These are phyloP conservation scores for Platanthera guangdongensis DNA, from an alignment of 106 monocot genomes.

Conservation along the genomic window DNA sequence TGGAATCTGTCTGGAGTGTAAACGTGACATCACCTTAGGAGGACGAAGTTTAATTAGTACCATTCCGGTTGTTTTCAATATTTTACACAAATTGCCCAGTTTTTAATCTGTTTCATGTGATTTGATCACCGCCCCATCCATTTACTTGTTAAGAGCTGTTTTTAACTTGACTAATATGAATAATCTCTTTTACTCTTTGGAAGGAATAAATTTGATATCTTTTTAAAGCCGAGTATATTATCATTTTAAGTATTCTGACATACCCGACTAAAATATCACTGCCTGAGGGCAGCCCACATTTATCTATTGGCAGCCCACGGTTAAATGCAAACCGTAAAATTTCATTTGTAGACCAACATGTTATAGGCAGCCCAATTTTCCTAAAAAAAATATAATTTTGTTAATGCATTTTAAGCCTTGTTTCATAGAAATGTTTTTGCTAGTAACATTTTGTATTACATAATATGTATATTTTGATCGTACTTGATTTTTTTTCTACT, in stretches of 20 bases:
- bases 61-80: not conserved
- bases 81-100: not conserved
- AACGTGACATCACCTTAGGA: not conserved
- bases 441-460: too few relatives aligned
- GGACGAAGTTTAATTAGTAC: not conserved
- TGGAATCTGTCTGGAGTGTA: too few relatives aligned
- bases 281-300: too few relatives aligned
- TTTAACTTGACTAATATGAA: not conserved
- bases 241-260: not conserved
- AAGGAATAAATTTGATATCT: not conserved
- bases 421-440: too few relatives aligned
- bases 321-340: too few relatives aligned
- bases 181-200: not conserved
- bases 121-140: not conserved
- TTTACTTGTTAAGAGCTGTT: not conserved
- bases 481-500: too few relatives aligned
- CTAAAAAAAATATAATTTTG: too few relatives aligned
- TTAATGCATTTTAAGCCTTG: too few relatives aligned
- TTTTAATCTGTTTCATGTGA: not conserved
- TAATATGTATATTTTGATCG: too few relatives aligned
- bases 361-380: too few relatives aligned
- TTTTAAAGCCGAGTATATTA: not conserved
- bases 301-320: too few relatives aligned
- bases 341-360: too few relatives aligned
- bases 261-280: not conserved